Percentiles rank a stretch among this genome's conserved stretches.
phyloP scores from a whole-genome alignment of 2,329 filamentous ascomycete species.

The Cladosporium halotolerans region DNA sequence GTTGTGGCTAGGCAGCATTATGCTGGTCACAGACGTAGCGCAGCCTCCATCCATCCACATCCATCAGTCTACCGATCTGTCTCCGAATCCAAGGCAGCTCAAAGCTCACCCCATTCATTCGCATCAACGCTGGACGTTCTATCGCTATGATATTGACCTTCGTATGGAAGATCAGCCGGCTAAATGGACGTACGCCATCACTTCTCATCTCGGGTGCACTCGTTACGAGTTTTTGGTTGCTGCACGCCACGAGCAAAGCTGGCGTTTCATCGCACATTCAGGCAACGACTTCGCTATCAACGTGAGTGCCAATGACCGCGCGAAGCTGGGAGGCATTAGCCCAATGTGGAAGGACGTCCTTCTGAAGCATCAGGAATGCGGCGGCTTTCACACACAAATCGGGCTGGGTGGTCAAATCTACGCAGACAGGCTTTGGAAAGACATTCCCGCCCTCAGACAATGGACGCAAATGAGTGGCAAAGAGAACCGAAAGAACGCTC shows the following conservation, averaged over 20 bases:
- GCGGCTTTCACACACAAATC: slow-evolving; percentile 89
- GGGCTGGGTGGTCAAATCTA: slow-evolving; percentile 93
- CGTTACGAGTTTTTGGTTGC: slow-evolving; percentile 95
- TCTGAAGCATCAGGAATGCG: slow-evolving; percentile 93
- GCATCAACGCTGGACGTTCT: slow-evolving; percentile 93
- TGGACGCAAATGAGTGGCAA: slow-evolving; percentile 92
- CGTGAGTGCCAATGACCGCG: slow-evolving; percentile 78
- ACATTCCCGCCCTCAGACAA: slow-evolving; percentile 86
- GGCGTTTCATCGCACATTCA: slow-evolving; percentile 93
- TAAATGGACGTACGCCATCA: slow-evolving; percentile 97
- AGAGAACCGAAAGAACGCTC: slow-evolving; percentile 81
- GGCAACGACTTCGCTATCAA: slow-evolving; percentile 91
- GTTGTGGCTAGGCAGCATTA: slow-evolving; percentile 85
- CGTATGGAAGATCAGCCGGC: slow-evolving; percentile 74
- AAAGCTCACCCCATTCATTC: slow-evolving; percentile 75
- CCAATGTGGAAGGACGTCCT: slow-evolving; percentile 99
- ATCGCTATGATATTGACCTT: slow-evolving; percentile 86
- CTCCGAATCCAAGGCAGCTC: slow-evolving; percentile 80
- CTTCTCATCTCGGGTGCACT: slow-evolving; percentile 94
- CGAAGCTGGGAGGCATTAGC: slow-evolving; percentile 78
- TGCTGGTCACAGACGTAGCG: slow-evolving; percentile 83
- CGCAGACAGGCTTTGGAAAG: slow-evolving; percentile 91
- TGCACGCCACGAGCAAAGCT: slow-evolving; percentile 80
- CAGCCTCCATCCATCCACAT: slow-evolving; percentile 95
- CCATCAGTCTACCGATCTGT: slow-evolving; percentile 82